A percentile compares a stretch with the other conserved stretches of the same genome.
Evolutionary conservation across 176 grass and related monocot species (phyloP).

Genomic region (Hsuehochloa calcarea): DNA sequence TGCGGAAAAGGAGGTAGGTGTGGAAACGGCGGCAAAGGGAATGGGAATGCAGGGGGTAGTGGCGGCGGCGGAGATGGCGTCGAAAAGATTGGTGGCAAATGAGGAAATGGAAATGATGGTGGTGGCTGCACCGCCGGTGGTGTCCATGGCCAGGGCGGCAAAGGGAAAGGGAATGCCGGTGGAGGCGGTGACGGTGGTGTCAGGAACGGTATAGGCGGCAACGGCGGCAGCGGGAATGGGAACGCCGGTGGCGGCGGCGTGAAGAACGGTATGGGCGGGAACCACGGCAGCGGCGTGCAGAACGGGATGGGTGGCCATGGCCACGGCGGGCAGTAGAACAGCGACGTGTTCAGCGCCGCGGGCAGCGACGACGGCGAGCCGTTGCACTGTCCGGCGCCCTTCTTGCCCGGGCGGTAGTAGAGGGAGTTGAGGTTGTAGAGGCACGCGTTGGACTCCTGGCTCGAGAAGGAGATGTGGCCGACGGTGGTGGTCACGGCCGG

Average conservation of each 20-base stretch:
- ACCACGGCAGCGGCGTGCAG: conserved; percentile 58
- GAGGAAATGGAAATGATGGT: conserved; percentile 38
- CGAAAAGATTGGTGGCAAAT: conserved; percentile 38
- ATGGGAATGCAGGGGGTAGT: conserved; percentile 7
- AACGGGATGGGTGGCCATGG: conserved; percentile 80
- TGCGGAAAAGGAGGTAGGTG: conserved; percentile 47
- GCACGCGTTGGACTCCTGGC: conserved; percentile 29
- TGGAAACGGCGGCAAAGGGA: conserved; percentile 46
- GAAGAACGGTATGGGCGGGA: conserved; percentile 71
- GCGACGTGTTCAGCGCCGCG: conserved; percentile 39
- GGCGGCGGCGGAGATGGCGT: conserved; percentile 41
- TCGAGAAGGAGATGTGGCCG: conserved; percentile 53
- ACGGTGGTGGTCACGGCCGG: conserved; percentile 55
- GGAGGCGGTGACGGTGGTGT: conserved; percentile 40
- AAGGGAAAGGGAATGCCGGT: conserved; percentile 43
- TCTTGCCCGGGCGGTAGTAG: conserved; percentile 70
- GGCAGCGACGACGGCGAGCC: not conserved
- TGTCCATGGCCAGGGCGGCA: conserved; percentile 42
- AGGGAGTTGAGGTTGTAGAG: conserved; percentile 81
- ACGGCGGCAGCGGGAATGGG: conserved; percentile 48
- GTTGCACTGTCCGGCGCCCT: conserved; percentile 22
- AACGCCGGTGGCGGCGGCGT: conserved; percentile 47
- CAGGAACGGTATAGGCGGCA: conserved; percentile 52
- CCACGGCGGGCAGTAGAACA: conserved; percentile 88
- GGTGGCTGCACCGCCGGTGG: conserved; percentile 27